These are phyloP conservation scores for Penicillium dipodomyicola DNA, from an alignment of 495 filamentous ascomycete species.

Conservation along the genomic window DNA sequence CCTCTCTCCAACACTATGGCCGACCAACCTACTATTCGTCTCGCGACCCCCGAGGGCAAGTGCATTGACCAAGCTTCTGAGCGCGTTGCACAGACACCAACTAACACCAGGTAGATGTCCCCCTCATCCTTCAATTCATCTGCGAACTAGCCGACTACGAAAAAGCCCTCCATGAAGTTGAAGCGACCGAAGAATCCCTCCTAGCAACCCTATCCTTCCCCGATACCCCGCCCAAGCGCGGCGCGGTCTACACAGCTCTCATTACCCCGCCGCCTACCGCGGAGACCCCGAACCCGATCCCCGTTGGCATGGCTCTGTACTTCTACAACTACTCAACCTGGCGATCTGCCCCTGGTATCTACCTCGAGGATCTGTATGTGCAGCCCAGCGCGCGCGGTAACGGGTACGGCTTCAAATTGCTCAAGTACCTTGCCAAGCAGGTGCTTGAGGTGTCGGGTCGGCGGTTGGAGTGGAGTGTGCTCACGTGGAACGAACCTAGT, in stretches of 20 bases:
- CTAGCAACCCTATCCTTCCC: constrained; percentile 76
- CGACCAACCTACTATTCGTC: constrained; percentile 44
- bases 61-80: constrained; percentile 5
- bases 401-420: constrained; percentile 75
- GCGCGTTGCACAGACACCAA: not conserved
- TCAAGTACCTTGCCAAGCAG: constrained; percentile 76
- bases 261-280: constrained; percentile 34
- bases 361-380: constrained; percentile 92
- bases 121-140: constrained; percentile 77
- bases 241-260: constrained; percentile 45
- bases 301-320: constrained; percentile 63
- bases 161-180: constrained; percentile 63
- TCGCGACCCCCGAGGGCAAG: constrained; percentile 48
- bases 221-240: constrained; percentile 36
- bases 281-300: constrained; percentile 29
- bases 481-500: constrained; percentile 86
- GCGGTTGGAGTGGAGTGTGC: constrained; percentile 87
- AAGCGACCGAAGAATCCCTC: constrained; percentile 75
- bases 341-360: constrained; percentile 82
- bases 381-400: constrained; percentile 62
- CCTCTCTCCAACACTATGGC: constrained; percentile 26
- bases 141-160: constrained; percentile 88
- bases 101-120: constrained; percentile 63
- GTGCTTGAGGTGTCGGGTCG: constrained; percentile 62
- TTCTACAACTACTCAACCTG: constrained; percentile 82